Conservation (phyloP, 2,329 filamentous ascomycete genomes). For the Drechslera avenae region DNA sequence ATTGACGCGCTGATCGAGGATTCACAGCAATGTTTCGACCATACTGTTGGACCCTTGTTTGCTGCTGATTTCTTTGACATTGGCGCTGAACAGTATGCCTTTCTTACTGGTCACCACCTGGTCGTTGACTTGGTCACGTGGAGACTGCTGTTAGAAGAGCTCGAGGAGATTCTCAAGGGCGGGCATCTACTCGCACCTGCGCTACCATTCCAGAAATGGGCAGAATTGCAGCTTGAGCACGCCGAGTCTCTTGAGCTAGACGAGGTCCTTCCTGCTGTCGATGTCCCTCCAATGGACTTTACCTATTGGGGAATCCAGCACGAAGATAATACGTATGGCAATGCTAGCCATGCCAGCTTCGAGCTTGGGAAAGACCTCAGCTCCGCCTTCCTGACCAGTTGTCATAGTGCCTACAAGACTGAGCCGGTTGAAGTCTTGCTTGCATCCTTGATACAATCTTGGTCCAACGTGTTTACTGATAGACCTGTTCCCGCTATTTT, state of each 20-base stretch:
- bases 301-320: constrained; percentile 49
- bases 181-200: constrained; percentile 40
- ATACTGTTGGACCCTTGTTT: constrained; percentile 35
- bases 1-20: constrained; percentile 41
- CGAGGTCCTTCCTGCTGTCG: constrained; percentile 34
- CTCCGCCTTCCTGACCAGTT: constrained; percentile 34
- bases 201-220: constrained; percentile 49
- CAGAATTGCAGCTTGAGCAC: constrained; percentile 44
- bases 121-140: constrained; percentile 56
- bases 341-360: constrained; percentile 42
- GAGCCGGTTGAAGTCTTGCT: constrained; percentile 62
- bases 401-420: constrained; percentile 56
- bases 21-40: constrained; percentile 37
- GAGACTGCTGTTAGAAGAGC: constrained; percentile 53
- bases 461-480: constrained; percentile 60
- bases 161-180: constrained; percentile 48
- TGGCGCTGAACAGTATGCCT: constrained; percentile 35
- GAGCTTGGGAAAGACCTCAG: constrained; percentile 34
- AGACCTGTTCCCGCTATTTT: constrained; percentile 58
- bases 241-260: constrained; percentile 27
- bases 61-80: constrained; percentile 46
- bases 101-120: constrained; percentile 46
- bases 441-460: constrained; percentile 62
- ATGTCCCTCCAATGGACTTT: constrained; percentile 42
- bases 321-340: constrained; percentile 46